Base-by-base conservation (phyloP, 2,329 filamentous ascomycete genomes). In the Cladophialophora bantiana region DNA sequence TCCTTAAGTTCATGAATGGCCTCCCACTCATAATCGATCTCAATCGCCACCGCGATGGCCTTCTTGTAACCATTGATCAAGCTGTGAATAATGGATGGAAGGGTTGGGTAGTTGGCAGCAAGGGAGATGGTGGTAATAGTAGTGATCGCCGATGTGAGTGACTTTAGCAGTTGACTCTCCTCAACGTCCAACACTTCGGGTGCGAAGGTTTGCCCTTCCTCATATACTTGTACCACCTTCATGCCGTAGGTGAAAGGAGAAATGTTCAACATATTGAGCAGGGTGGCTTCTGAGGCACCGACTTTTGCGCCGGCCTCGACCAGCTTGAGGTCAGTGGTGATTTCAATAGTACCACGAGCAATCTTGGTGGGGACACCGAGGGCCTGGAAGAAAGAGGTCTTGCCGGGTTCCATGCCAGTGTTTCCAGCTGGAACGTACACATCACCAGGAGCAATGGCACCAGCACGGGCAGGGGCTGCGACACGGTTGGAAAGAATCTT, bases 341-440 rank as follows among this genome's bases (percentile, higher is more conserved):
- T 99, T 92, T 99, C 95, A 85, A 99, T 99, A 85, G 95, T 99
- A 96, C 95, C 96, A 96, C 95, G 95, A 82, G 95, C 95, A 86
- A 99, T 99, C 93, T 99, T 99, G 89, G 95, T 99, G 81, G 95
- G 95, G 82, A 99, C 93, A 93, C 94, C 94, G 84, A 99, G 95
- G 79, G 95, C 95, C 90, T 99, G 95, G 94, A 99, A 99, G 93
- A 99, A 99, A 81, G 95, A 98, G 80, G 95, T 99, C 92, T 99
- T 99, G 84, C 96, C 96, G 81, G 95, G 96, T 85, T 99, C 95
- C 95, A 99, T 99, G 86, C 95, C 95, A 79, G 95, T 99, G 91
- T 99, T 99, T 84, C 95, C 95, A 76, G 94, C 95, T 75, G 95
- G 95, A 75, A 99, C 83, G 86, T 85, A 99, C 81, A 99, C 95